These are phyloP conservation scores for Vanilla planifolia DNA, from an alignment of 106 monocot genomes.

Conservation along the genomic window DNA sequence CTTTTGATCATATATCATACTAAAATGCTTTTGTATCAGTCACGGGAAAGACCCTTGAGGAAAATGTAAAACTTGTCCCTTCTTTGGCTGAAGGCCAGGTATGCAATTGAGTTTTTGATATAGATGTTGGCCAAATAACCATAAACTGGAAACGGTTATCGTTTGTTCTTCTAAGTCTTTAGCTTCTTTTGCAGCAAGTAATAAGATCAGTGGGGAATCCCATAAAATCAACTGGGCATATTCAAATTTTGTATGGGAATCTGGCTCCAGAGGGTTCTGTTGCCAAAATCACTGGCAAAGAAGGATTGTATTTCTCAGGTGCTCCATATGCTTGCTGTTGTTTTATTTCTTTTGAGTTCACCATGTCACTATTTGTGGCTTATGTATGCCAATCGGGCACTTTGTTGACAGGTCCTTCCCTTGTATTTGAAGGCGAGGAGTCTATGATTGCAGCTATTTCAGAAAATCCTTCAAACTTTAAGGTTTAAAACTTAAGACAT, in stretches of 20 bases:
- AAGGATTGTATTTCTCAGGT: conserved; percentile 95
- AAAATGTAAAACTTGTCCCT: conserved; percentile 83
- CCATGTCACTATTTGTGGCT: too few relatives aligned
- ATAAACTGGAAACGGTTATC: too few relatives aligned
- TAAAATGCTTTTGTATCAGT: conserved; percentile 37
- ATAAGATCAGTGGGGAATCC: conserved; percentile 74
- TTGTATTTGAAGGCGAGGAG: conserved; percentile 96
- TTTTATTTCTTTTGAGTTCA: too few relatives aligned
- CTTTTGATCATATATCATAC: neutral
- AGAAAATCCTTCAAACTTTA: conserved; percentile 79
- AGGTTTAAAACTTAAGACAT: conserved; percentile 31
- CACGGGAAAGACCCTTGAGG: conserved; percentile 86
- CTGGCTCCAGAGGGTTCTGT: conserved; percentile 97
- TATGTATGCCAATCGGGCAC: neutral
- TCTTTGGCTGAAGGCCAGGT: conserved; percentile 84
- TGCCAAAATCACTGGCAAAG: conserved; percentile 99
- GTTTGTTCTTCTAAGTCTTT: neutral
- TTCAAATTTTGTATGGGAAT: conserved; percentile 95
- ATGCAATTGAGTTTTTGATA: conserved; percentile 7
- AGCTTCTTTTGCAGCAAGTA: conserved; percentile 56
- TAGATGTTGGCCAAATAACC: neutral
- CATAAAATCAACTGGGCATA: conserved; percentile 89
- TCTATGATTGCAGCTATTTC: conserved; percentile 86
- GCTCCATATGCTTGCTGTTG: neutral
- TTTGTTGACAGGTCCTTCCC: conserved; percentile 62